Base-by-base conservation (phyloP, 2,329 filamentous ascomycete species). In the Shiraia sp. region DNA sequence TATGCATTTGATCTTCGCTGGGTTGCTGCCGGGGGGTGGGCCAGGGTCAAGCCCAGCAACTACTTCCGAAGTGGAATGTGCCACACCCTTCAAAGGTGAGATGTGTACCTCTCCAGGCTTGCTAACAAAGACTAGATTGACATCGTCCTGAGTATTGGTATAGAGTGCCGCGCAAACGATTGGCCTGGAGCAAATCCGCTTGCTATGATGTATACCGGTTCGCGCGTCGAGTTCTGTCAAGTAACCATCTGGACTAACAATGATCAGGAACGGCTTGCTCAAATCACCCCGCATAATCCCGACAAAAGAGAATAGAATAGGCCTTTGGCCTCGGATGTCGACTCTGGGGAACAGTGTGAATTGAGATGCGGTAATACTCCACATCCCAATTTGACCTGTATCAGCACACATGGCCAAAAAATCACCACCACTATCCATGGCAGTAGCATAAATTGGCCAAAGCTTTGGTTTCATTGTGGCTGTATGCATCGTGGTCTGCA, bases 401-500 rank as follows among this genome's bases (percentile, higher is more conserved):
- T 77, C 75, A 7, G 84, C 83, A 22, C 88, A 71, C 3, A 90
- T 70, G 1, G 86, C 87, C 23, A 90, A 71, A 78, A 82, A 85
- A 28, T 75, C 79, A 2, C 83, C 84, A 10, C 75, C 74, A 23
- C 80, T 78, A 44, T 89, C 83, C 23, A 90, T 79, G 0, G 84
- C 77, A 57, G 86, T 76, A 2, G 81, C 80, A 19, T 84, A 62
- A 8, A 88, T 65, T 10, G 70, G 70, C 70, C 70, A 72, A 1
- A 72, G 43, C 14, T 57, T 65, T 13, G 67, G 67, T 19, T 62
- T 62, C 55, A 65, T 62, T 10, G 49, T 49, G 14, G 59, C 61
- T 17, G 66, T 68, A 14, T 63, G 59, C 4, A 71, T 34, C 5
- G 51, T 54, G 5, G 52, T 55, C 17, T 66, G 55, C 27, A 56